Conservation (phyloP, 495 filamentous ascomycete genomes). For the Talaromyces adpressus region DNA sequence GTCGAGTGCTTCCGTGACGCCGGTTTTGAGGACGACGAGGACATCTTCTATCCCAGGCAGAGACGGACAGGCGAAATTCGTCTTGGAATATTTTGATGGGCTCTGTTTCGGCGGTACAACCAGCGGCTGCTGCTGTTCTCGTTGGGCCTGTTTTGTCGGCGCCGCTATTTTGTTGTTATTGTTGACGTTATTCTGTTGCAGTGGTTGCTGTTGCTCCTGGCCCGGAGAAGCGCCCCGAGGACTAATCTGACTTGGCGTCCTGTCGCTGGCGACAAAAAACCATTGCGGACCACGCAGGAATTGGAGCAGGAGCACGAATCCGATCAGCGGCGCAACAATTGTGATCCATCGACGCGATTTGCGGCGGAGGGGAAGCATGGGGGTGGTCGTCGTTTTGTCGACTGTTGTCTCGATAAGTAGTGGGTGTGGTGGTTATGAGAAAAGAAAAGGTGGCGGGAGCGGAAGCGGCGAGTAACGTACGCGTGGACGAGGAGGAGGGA, state of each 20-base stretch:
- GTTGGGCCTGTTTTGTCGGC: not conserved
- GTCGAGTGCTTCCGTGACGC: conserved; percentile 35
- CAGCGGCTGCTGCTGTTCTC: not conserved
- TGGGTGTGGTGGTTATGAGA: not conserved
- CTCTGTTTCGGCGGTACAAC: not conserved
- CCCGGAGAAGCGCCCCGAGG: not conserved
- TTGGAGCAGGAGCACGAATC: conserved; percentile 11
- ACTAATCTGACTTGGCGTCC: not conserved
- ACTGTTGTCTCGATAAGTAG: too few species aligned
- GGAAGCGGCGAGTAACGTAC: not conserved
- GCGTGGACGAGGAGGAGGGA: not conserved
- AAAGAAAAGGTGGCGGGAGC: not conserved
- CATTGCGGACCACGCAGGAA: conserved; percentile 9
- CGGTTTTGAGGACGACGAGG: conserved; percentile 40
- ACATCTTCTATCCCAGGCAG: conserved; percentile 38
- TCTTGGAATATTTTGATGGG: not conserved
- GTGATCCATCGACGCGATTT: conserved; percentile 14
- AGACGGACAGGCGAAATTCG: conserved; percentile 21
- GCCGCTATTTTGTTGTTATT: not conserved
- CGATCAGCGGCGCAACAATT: conserved; percentile 15
- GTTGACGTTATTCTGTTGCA: not conserved
- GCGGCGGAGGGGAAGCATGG: conserved; percentile 10
- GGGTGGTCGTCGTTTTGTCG: not conserved
- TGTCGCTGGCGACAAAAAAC: not conserved
- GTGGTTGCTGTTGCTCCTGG: not conserved